Evolutionary conservation across 176 grass and related monocot species (phyloP).

Genomic region (Carex littledalei): DNA sequence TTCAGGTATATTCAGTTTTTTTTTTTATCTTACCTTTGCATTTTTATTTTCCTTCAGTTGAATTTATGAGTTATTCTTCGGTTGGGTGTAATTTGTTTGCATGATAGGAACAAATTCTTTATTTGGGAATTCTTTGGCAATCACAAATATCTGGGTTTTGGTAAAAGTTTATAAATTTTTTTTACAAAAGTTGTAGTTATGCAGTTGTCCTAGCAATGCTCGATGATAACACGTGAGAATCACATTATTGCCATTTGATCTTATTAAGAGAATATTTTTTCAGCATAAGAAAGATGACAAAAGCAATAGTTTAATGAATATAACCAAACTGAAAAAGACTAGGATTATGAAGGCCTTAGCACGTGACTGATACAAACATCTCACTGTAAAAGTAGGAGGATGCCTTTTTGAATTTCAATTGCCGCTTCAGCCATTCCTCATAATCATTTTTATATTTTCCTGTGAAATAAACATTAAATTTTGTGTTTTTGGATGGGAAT

Average conservation of each 20-base stretch:
- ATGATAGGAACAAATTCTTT: neutral
- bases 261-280: neutral
- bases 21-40: neutral
- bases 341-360: too few relatives aligned
- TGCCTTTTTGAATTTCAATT: neutral
- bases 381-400: neutral
- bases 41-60: neutral
- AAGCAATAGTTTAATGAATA: too few relatives aligned
- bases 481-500: neutral
- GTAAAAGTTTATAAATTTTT: neutral
- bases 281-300: neutral
- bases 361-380: too few relatives aligned
- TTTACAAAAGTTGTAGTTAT: neutral
- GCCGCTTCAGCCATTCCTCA: neutral
- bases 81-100: neutral
- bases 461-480: neutral
- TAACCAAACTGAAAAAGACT: too few relatives aligned
- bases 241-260: neutral
- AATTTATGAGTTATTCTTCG: neutral
- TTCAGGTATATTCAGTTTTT: constrained; percentile 50
- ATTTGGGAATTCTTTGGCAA: neutral
- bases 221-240: neutral
- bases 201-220: neutral
- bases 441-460: neutral
- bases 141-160: neutral